phyloP scores from a whole-genome alignment of 768 basidiomycete species.

The Clitopilus passeckerianus region DNA sequence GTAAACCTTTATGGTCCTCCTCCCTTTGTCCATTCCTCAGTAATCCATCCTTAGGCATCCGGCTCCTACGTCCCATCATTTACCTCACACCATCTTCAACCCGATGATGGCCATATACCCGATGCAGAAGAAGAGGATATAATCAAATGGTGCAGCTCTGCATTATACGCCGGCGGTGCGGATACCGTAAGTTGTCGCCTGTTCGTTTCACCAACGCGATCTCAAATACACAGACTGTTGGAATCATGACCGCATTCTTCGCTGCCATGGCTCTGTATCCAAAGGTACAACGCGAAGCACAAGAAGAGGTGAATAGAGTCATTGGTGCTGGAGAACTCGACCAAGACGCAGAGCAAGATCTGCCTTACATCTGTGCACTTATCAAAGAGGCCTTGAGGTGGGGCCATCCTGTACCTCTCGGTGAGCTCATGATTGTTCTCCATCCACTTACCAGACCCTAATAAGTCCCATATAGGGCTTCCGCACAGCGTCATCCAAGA shows the following conservation, averaged over 20 bases:
- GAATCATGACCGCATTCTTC: conserved; percentile 39
- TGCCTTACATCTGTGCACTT: conserved; percentile 30
- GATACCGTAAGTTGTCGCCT: conserved; percentile 28
- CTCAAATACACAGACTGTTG: conserved; percentile 33
- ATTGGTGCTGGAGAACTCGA: conserved; percentile 23
- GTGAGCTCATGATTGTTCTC: not conserved
- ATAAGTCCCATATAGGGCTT: conserved; percentile 21
- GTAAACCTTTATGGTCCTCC: conserved; percentile 14
- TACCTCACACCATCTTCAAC: conserved; percentile 31
- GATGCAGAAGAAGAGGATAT: conserved; percentile 35
- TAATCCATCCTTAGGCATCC: conserved; percentile 15
- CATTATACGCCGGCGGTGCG: conserved; percentile 40
- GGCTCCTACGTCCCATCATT: conserved; percentile 35
- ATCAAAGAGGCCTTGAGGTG: conserved; percentile 34
- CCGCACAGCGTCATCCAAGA: conserved; percentile 37
- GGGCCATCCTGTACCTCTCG: conserved; percentile 36
- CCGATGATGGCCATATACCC: conserved; percentile 14
- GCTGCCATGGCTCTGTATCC: conserved; percentile 46
- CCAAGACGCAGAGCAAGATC: conserved; percentile 23
- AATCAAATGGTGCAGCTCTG: conserved; percentile 45
- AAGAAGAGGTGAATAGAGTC: conserved; percentile 35
- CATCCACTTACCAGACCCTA: not conserved
- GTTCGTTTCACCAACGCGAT: not conserved
- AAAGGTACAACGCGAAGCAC: conserved; percentile 30
- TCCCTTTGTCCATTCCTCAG: not conserved